Evolutionary conservation across 805 yeast genomes (phyloP).

Genomic region (Nakazawaea ernobii): DNA sequence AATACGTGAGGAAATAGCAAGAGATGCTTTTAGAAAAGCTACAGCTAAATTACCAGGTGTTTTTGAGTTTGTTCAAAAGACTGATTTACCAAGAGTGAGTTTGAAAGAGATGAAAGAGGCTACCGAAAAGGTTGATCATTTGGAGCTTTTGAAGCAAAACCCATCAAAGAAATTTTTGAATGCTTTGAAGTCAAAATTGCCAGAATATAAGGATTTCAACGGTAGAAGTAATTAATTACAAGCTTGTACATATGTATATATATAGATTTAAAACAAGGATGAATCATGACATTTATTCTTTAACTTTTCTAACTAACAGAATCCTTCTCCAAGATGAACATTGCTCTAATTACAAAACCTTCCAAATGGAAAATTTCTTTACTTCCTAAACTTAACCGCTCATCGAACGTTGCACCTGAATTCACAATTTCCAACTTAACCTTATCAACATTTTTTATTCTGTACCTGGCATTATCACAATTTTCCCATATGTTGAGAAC

Average conservation of each 20-base stretch:
- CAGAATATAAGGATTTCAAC: conserved; percentile 40
- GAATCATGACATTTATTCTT: not conserved
- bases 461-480: conserved; percentile 14
- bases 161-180: conserved; percentile 67
- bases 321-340: conserved; percentile 63
- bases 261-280: too few relatives aligned
- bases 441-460: conserved; percentile 15
- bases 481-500: conserved; percentile 27
- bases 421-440: conserved; percentile 45
- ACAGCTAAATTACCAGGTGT: conserved; percentile 89
- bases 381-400: conserved; percentile 76
- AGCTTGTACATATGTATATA: conserved; percentile 7
- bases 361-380: conserved; percentile 93
- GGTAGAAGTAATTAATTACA: conserved; percentile 19
- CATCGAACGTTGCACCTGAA: conserved; percentile 69
- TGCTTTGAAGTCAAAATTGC: conserved; percentile 40
- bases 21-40: conserved; percentile 86
- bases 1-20: conserved; percentile 84
- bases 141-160: conserved; percentile 43
- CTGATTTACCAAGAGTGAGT: conserved; percentile 67
- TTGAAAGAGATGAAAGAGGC: conserved; percentile 40
- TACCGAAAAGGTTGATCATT: conserved; percentile 44
- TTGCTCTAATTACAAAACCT: conserved; percentile 84
- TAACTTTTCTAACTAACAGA: not conserved
- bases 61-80: conserved; percentile 72